Evolutionary conservation across 2,329 filamentous ascomycete genomes (phyloP).

Genomic region (Coleophoma crateriformis): DNA sequence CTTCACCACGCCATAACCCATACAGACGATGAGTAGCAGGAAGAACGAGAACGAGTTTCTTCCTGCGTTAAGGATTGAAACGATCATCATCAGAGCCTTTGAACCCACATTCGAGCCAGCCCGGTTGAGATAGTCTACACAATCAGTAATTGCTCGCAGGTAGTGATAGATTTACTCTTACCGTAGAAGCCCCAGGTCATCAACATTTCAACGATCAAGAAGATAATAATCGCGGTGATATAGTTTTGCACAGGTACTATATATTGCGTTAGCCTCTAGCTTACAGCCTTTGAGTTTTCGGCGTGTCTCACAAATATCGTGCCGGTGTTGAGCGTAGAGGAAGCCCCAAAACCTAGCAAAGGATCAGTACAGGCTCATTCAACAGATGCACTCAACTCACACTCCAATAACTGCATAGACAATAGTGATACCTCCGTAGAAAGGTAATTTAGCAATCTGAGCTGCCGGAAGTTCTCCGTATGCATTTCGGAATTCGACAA

Average conservation of each 20-base stretch:
- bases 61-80: slow-evolving; percentile 88
- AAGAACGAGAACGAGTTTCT: slow-evolving; percentile 99
- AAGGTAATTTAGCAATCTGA: slow-evolving; percentile 94
- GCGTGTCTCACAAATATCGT: slow-evolving; percentile 68
- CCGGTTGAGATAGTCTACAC: slow-evolving; percentile 80
- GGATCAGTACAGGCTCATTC: background rate
- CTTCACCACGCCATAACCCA: slow-evolving; percentile 99
- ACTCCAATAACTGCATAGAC: slow-evolving; percentile 82
- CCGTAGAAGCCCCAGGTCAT: slow-evolving; percentile 99
- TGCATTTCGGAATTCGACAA: slow-evolving; percentile 90
- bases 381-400: slow-evolving; percentile 34
- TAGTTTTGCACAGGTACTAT: slow-evolving; percentile 95
- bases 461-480: slow-evolving; percentile 94
- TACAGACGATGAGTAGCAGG: slow-evolving; percentile 93
- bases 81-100: slow-evolving; percentile 82
- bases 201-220: slow-evolving; percentile 91
- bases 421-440: slow-evolving; percentile 92
- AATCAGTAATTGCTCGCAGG: slow-evolving; percentile 26
- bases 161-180: slow-evolving; percentile 30
- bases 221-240: slow-evolving; percentile 93
- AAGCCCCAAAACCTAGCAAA: slow-evolving; percentile 75
- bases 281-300: background rate
- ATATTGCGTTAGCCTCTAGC: slow-evolving; percentile 25
- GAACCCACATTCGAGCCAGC: slow-evolving; percentile 78
- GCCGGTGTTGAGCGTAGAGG: slow-evolving; percentile 88